Evolutionary conservation across 2,329 filamentous ascomycete species (phyloP).

Genomic region (Fusarium sp.): DNA sequence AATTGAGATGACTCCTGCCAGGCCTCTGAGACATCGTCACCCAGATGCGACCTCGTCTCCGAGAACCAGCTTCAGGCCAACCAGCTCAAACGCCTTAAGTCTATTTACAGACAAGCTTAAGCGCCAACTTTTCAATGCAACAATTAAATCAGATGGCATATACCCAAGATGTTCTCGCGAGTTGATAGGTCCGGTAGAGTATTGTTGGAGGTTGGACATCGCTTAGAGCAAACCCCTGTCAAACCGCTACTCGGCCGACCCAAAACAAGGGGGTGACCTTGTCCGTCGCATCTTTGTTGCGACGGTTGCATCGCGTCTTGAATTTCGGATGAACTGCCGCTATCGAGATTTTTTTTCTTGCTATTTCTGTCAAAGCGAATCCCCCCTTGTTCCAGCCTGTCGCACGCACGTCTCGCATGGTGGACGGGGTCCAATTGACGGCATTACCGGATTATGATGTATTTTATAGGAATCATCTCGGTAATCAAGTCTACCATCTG

Average conservation of each 20-base stretch:
- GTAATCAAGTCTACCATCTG: neutral
- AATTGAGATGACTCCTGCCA: neutral
- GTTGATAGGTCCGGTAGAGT: neutral
- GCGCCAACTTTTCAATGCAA: neutral
- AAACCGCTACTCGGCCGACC: neutral
- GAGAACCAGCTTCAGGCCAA: neutral
- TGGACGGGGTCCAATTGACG: neutral
- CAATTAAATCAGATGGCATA: neutral
- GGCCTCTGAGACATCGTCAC: neutral
- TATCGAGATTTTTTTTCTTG: neutral
- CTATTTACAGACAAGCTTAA: neutral
- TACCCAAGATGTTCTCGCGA: neutral
- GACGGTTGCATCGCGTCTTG: conserved; percentile 10
- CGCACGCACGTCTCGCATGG: neutral
- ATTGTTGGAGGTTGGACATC: neutral
- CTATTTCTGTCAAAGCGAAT: neutral
- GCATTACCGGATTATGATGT: neutral
- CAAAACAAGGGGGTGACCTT: conserved; percentile 19
- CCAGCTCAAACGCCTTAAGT: neutral
- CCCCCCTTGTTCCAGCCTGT: neutral
- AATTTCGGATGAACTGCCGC: neutral
- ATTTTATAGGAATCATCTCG: neutral
- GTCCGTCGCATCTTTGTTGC: conserved; percentile 6
- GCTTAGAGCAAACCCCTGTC: conserved; percentile 2
- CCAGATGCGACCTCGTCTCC: neutral